Evolutionary conservation across 805 yeast genomes (phyloP).

Genomic region (Nakazawaea wyomingensis): DNA sequence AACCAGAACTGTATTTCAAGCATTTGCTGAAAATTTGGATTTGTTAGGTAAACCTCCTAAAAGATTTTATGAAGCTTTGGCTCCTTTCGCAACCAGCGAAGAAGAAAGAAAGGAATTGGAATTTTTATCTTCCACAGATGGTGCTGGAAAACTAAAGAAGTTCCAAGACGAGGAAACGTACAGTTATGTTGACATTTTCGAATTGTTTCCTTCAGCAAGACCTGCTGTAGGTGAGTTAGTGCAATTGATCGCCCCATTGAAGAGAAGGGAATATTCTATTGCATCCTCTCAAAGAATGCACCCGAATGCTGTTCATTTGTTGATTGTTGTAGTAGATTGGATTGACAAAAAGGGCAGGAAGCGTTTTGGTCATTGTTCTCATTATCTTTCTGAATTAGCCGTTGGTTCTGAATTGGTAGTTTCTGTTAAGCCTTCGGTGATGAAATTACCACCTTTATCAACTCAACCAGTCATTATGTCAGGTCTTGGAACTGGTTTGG

Average conservation of each 20-base stretch:
- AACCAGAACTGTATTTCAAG: constrained; percentile 77
- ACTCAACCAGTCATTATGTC: constrained; percentile 93
- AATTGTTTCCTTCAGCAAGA: constrained; percentile 74
- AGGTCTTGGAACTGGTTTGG: constrained; percentile 96
- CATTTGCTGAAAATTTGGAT: constrained; percentile 75
- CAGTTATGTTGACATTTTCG: constrained; percentile 76
- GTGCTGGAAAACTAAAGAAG: constrained; percentile 78
- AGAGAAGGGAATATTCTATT: constrained; percentile 96
- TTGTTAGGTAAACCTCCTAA: constrained; percentile 94
- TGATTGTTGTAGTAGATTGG: constrained; percentile 97
- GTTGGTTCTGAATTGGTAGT: constrained; percentile 87
- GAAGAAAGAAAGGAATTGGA: constrained; percentile 58
- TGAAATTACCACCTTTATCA: constrained; percentile 88
- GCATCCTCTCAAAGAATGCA: constrained; percentile 94
- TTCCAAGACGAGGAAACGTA: constrained; percentile 80
- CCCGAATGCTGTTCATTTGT: constrained; percentile 83
- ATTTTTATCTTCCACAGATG: constrained; percentile 67
- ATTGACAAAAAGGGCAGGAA: constrained; percentile 76
- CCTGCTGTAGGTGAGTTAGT: constrained; percentile 70
- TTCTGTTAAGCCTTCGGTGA: constrained; percentile 92
- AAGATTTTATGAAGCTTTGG: constrained; percentile 82
- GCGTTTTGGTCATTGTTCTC: constrained; percentile 93
- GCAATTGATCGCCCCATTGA: constrained; percentile 73
- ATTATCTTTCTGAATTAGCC: constrained; percentile 72
- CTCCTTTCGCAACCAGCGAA: constrained; percentile 66